A percentile compares a stretch with the other conserved stretches of the same genome.
These are phyloP conservation scores for Candida maltosa DNA, from an alignment of 805 yeast genomes.

Conservation along the genomic window DNA sequence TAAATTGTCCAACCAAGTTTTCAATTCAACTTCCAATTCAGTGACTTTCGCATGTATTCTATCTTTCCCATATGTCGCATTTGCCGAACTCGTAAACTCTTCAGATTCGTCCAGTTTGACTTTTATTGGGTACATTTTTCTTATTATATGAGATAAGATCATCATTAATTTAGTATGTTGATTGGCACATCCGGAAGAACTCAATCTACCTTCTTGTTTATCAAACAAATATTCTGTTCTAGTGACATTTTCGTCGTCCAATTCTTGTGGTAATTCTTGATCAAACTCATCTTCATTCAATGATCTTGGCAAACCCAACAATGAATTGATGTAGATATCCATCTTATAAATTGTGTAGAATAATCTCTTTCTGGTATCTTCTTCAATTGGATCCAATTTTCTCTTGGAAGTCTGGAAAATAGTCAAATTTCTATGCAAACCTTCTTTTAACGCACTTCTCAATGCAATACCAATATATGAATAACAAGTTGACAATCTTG, in stretches of 20 bases:
- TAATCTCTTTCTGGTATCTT: conserved; percentile 78
- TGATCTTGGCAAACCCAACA: conserved; percentile 80
- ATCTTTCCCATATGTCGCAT: conserved; percentile 20
- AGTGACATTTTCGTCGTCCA: conserved; percentile 85
- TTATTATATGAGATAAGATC: conserved; percentile 68
- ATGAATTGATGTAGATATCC: conserved; percentile 85
- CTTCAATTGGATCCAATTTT: conserved; percentile 70
- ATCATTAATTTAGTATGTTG: conserved; percentile 75
- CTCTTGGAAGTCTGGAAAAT: conserved; percentile 43
- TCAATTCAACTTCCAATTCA: conserved; percentile 63
- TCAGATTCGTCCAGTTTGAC: conserved; percentile 16
- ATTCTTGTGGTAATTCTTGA: conserved; percentile 79
- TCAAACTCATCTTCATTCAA: conserved; percentile 77
- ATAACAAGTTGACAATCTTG: conserved; percentile 81
- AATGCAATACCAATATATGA: conserved; percentile 87
- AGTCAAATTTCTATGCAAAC: conserved; percentile 69
- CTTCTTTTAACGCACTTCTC: conserved; percentile 77
- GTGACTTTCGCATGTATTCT: conserved; percentile 47
- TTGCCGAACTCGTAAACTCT: conserved; percentile 8
- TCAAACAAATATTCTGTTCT: conserved; percentile 51
- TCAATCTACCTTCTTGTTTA: conserved; percentile 49
- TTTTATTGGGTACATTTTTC: conserved; percentile 72
- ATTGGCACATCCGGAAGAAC: conserved; percentile 79
- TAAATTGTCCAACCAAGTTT: conserved; percentile 66
- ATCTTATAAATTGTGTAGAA: conserved; percentile 89